Evolutionary conservation across 192 early-diverging fungal species (phyloP), one percentile per base, ranked within the genome.

Genomic region (Coemansia sp.): DNA sequence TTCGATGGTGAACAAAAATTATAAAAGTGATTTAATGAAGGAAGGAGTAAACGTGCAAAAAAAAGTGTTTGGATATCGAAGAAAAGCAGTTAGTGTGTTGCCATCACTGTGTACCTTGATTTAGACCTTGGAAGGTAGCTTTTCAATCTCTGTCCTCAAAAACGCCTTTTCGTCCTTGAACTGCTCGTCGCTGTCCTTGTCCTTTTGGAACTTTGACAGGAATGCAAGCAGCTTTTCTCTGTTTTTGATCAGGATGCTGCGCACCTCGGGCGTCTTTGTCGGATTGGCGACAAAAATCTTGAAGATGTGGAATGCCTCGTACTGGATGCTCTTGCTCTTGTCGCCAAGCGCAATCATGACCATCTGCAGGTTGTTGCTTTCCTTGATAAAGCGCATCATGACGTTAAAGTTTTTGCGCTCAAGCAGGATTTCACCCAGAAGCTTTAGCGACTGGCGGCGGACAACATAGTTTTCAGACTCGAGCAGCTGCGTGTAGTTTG

Each of bases 251-350:
- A 99, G 83, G 65, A 99, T 99, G 65, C 94, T 95, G 48, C 89
- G 72, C 42, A 99, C 94, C 28, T 93, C 89, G 65, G 91, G 92
- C 54, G 92, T 90, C 85, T 99, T 99, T 69, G 92, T 92, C 28
- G 97, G 97, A 65, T 98, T 99, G 54, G 97, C 97, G 2, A 98
- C 95, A 86, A 99, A 99, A 40, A 97, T 92, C 88, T 99, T 99
- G 85, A 98, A 99, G 31, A 98, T 95, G 83, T 99, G 97, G 86
- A 99, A 99, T 0, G 97, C 97, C 80, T 99, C 97, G 82, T 97
- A 98, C 83, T 98, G 97, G 67, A 99, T 99, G 73, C 97, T 99
- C 71, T 93, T 89, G 76, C 94, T 96, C 72, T 87, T 91, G 78
- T 98, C 95, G 60, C 93, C 87, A 56, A 99, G 82, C 59, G 96